Percentiles rank a stretch among this genome's conserved stretches.
These are phyloP conservation scores for Boletus subparvulus DNA, from an alignment of 768 basidiomycete species.

Conservation along the genomic window DNA sequence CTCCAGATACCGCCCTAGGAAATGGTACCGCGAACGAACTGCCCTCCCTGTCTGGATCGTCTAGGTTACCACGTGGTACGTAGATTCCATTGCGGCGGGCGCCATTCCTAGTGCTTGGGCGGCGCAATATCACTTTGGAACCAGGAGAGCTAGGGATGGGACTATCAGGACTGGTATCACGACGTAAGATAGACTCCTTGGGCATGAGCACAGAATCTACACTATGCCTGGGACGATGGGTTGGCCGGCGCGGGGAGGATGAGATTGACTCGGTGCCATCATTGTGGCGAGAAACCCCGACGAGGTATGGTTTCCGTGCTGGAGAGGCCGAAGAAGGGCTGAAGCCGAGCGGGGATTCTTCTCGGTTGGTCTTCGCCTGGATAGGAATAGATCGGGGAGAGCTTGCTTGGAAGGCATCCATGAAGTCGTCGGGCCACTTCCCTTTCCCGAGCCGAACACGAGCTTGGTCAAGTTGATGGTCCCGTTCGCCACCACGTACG, in stretches of 20 bases:
- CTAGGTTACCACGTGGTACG: constrained; percentile 39
- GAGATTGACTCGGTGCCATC: constrained; percentile 46
- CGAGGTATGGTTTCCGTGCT: constrained; percentile 57
- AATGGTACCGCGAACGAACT: constrained; percentile 57
- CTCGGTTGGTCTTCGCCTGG: constrained; percentile 19
- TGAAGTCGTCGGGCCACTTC: constrained; percentile 82
- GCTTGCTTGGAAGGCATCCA: constrained; percentile 51
- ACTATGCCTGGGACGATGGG: constrained; percentile 64
- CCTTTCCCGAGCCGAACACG: constrained; percentile 67
- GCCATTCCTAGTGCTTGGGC: constrained; percentile 54
- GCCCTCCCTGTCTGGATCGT: constrained; percentile 36
- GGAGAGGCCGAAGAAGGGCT: constrained; percentile 45
- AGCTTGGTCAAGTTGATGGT: constrained; percentile 32
- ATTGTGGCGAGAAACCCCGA: constrained; percentile 43
- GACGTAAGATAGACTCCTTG: constrained; percentile 46
- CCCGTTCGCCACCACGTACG: constrained; percentile 20
- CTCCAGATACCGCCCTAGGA: constrained; percentile 58
- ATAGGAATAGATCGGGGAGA: constrained; percentile 34
- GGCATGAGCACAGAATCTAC: constrained; percentile 54
- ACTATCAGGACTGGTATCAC: constrained; percentile 62
- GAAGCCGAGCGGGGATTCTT: constrained; percentile 20
- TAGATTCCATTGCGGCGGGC: constrained; percentile 50
- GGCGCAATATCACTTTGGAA: constrained; percentile 51
- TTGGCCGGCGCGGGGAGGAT: constrained; percentile 47
- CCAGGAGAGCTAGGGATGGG: constrained; percentile 33